Base-by-base conservation (phyloP, 2,329 filamentous ascomycete genomes). In the Xylariaceae sp. region DNA sequence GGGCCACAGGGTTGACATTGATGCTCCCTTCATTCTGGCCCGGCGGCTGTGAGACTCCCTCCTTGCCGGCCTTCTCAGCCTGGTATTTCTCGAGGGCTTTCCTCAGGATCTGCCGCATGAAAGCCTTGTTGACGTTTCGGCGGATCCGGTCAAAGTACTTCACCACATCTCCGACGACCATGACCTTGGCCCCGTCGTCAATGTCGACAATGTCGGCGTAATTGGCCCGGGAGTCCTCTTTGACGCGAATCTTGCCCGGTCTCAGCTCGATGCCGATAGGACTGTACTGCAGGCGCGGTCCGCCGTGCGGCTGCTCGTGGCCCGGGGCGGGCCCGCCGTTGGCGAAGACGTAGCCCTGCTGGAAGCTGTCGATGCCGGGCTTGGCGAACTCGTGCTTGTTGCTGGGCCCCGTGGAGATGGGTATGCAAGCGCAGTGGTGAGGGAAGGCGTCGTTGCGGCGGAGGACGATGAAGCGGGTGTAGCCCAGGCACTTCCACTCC, bases 401-500 rank as follows among this genome's bases (percentile, higher is more conserved):
- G 12, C 29, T 25, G 6, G 38, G 44, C 32, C 55, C 56, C 19
- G 51, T 50, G 10, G 53, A 58, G 35, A 59, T 55, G 18, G 56
- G 56, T 35, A 59, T 58, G 51, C 56, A 59, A 31, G 50, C 50
- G 32, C 53, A 57, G 29, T 57, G 51, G 30, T 55, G 53, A 33
- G 56, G 56, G 35, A 56, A 58, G 19, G 47, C 52, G 33, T 59
- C 55, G 40, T 49, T 57, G 45, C 58, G 56, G 33, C 56, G 53
- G 14, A 59, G 51, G 29, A 59, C 55, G 17, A 59, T 57, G 44
- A 59, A 59, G 10, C 55, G 54, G 24, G 47, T 50, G 41, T 59
- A 59, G 10, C 56, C 56, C 14, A 59, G 48, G 34, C 56, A 59
- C 46, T 58, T 59, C 56, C 56, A 59, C 40, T 59, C 56, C 53